Base-by-base conservation (phyloP, 1,139 yeast species). In the Scheffersomyces quercinus region DNA sequence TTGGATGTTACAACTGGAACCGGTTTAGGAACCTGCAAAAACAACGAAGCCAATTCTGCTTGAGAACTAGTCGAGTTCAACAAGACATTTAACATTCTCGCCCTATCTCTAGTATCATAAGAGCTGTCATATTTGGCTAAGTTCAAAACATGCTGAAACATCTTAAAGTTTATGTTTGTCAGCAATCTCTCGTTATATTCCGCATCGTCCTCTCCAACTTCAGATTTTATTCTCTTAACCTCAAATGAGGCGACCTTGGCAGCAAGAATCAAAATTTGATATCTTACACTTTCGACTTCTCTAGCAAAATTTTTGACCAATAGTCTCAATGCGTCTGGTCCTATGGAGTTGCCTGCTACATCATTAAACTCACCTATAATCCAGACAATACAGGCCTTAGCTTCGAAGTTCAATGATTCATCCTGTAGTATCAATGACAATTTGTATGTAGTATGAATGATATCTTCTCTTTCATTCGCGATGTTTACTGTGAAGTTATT, bases 311-410 rank as follows among this genome's bases (percentile, higher is more conserved):
- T 64, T 35, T 73, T 73, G n/a, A 85, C 65, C 35, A 86, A 64
- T 7, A 67, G 64, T 42, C 97, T 73, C 44, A 90, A 68, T 1
- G 89, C 80, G 60, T 93, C 97, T 0, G 95, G 95, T 0, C 89
- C 89, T 38, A 87, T 73, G 20, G 58, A 42, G 38, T 73, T 73
- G 7, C 64, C 55, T 8, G 68, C 62, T n/a, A 62, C 58, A 36
- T 64, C 70, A 0, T 78, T 65, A 56, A 87, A 85, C 58, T 93
- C 98, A 2, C 98, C 97, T 37, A 93, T 79, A 10, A 91, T 75
- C 98, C 98, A 95, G 13, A 93, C 76, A 15, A 90, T 83, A 44
- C 95, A 86, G 1, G 96, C 90, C 51, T 83, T 81, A 0, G 98
- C 96, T 28, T 67, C 74, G 28, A 75, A 54, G 2, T 59, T 56